phyloP scores from a whole-genome alignment of 768 basidiomycete genomes.

The Pulveroboletus sp. region DNA sequence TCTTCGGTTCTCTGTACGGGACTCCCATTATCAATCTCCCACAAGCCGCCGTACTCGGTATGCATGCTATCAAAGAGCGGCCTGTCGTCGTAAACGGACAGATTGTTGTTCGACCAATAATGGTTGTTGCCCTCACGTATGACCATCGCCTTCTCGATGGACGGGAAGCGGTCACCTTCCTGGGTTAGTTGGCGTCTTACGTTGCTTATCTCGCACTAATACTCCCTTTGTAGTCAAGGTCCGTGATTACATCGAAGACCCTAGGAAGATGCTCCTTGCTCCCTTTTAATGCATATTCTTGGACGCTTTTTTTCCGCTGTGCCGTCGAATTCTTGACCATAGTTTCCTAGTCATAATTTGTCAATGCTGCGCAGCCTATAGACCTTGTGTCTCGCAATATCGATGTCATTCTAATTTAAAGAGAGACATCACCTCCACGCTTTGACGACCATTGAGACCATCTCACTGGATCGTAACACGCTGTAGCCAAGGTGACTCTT shows the following conservation, averaged over 20 bases:
- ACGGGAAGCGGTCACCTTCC: slow-evolving; percentile 94
- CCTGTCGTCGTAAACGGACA: slow-evolving; percentile 90
- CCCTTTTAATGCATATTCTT: slow-evolving; percentile 11
- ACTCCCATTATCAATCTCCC: slow-evolving; percentile 99
- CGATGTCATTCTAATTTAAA: background rate
- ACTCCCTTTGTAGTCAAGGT: slow-evolving; percentile 59
- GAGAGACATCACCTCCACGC: no score
- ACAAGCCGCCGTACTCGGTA: slow-evolving; percentile 91
- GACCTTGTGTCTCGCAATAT: slow-evolving; percentile 1
- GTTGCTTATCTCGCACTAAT: slow-evolving; percentile 3
- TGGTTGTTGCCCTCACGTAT: slow-evolving; percentile 91
- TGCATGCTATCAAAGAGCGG: slow-evolving; percentile 93
- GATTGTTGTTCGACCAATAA: slow-evolving; percentile 95
- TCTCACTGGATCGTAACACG: no score
- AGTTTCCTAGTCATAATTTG: slow-evolving; percentile 12
- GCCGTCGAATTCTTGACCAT: slow-evolving; percentile 4
- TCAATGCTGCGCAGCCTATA: slow-evolving; percentile 3
- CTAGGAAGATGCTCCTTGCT: slow-evolving; percentile 81
- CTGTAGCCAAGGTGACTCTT: no score
- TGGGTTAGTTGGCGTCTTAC: slow-evolving; percentile 54
- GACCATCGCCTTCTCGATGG: slow-evolving; percentile 96
- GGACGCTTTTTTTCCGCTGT: background rate
- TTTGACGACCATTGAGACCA: no score
- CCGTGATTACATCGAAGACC: slow-evolving; percentile 92
- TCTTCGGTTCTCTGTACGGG: slow-evolving; percentile 94